Base-by-base conservation (phyloP, 2,329 filamentous ascomycete genomes). In the Hypoxylon sp. region DNA sequence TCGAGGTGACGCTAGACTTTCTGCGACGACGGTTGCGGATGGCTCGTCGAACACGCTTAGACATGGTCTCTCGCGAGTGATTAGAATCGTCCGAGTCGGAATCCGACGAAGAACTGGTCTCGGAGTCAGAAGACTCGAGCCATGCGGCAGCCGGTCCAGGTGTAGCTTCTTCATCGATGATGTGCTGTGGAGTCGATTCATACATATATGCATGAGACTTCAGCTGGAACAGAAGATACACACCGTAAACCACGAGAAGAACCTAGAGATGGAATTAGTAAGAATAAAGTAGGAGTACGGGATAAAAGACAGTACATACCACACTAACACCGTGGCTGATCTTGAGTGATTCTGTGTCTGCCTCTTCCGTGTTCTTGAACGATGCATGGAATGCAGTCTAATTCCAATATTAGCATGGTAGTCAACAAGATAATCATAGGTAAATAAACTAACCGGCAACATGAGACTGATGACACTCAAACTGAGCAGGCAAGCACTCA, bases 161-260 rank as follows among this genome's bases (percentile, higher is more conserved):
- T 34, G 90, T 88, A 0, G 90, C 87, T 69, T 96, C 92, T 64
- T 94, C 91, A 62, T 97, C 92, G 57, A 97, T 94, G 53, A 95
- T 88, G 63, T 92, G 87, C 73, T 96, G 91, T 7, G 92, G 92
- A 4, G 90, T 96, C 60, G 91, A 94, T 71, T 91, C 89, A 63
- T 96, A 96, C 76, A 96, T 86, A 73, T 95, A 96, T 6, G 90
- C 82, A 68, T 96, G 91, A 1, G 91, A 94, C 72, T 95, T 95
- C 54, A 96, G 82, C 74, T 96, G 91, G 72, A 96, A 96, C 13
- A 96, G 67, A 23, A 96, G 81, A 67, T 96, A 96, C 12, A 96
- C 75, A 34, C 86, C 73, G 68, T 96, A 96, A 7, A 96, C 87
- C 23, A 96, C 68, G 2, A 96, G 79, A 6, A 96, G 76, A 41